Percentiles rank a stretch among this genome's conserved stretches.
These are phyloP conservation scores for Ustilago sp. DNA, from an alignment of 1,284 basidiomycete genomes.

Conservation along the genomic window DNA sequence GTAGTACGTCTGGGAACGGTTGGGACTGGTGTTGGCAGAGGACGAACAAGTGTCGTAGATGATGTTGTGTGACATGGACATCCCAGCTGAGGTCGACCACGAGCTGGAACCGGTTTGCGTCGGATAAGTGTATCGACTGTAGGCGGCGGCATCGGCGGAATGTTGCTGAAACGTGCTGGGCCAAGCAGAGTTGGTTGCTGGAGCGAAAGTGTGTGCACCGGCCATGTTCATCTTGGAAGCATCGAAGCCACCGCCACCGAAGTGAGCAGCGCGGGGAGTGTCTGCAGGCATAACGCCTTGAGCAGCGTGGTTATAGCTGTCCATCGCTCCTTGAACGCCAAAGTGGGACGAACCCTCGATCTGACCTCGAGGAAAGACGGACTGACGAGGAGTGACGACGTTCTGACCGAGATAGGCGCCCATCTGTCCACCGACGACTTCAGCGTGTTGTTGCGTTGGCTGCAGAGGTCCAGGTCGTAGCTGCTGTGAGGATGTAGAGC, in stretches of 20 bases:
- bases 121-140: conserved; percentile 34
- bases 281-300: conserved; percentile 21
- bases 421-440: conserved; percentile 12
- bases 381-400: conserved; percentile 37
- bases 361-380: conserved; percentile 34
- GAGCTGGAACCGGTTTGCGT: conserved; percentile 19
- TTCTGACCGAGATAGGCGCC: conserved; percentile 24
- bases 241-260: conserved; percentile 20
- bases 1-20: conserved; percentile 42
- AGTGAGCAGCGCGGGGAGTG: conserved; percentile 33
- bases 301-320: conserved; percentile 20
- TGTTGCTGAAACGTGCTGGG: conserved; percentile 20
- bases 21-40: conserved; percentile 41
- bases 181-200: conserved; percentile 16
- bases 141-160: conserved; percentile 21
- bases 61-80: conserved; percentile 43
- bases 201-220: conserved; percentile 20
- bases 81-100: conserved; percentile 20
- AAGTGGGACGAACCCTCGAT: conserved; percentile 19
- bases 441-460: conserved; percentile 15
- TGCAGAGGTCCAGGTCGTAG: conserved; percentile 31
- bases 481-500: conserved; percentile 16
- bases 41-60: conserved; percentile 46
- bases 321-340: conserved; percentile 10
- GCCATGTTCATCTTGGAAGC: conserved; percentile 22